Conservation (phyloP, 306 rosid species). For the Elaeagnus macrophylla region DNA sequence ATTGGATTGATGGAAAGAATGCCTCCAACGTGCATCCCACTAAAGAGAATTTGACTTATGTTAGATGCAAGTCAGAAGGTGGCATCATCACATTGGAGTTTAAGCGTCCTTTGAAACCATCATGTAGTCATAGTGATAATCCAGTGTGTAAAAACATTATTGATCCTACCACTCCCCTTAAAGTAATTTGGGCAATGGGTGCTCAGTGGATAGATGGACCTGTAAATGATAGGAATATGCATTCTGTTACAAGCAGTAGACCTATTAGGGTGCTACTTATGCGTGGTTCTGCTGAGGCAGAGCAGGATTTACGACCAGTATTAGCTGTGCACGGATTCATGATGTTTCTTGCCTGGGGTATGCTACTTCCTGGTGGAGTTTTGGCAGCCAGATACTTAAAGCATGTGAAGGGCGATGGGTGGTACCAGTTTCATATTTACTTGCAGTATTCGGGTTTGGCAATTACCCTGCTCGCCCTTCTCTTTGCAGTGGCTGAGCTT, state of each 20-base stretch:
- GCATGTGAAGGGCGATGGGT: constrained; percentile 84
- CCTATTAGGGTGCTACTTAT: constrained; percentile 53
- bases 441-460: constrained; percentile 84
- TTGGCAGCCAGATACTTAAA: constrained; percentile 80
- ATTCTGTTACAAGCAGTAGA: constrained; percentile 67
- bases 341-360: constrained; percentile 97
- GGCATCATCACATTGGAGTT: constrained; percentile 78
- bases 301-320: constrained; percentile 82
- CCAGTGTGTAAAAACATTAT: constrained; percentile 71
- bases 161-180: constrained; percentile 77
- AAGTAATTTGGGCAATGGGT: constrained; percentile 95
- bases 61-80: constrained; percentile 73
- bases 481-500: constrained; percentile 90
- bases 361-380: constrained; percentile 82
- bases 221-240: constrained; percentile 72
- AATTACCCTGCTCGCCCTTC: constrained; percentile 67
- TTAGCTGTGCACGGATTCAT: constrained; percentile 88
- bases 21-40: constrained; percentile 58
- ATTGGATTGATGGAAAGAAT: constrained; percentile 82
- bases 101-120: constrained; percentile 73
- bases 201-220: constrained; percentile 50
- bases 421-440: constrained; percentile 88
- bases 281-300: constrained; percentile 93
- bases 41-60: constrained; percentile 58
- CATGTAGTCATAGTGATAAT: constrained; percentile 36